Conservation (phyloP, 2,329 filamentous ascomycete species). For the Aspergillus phoenicis region DNA sequence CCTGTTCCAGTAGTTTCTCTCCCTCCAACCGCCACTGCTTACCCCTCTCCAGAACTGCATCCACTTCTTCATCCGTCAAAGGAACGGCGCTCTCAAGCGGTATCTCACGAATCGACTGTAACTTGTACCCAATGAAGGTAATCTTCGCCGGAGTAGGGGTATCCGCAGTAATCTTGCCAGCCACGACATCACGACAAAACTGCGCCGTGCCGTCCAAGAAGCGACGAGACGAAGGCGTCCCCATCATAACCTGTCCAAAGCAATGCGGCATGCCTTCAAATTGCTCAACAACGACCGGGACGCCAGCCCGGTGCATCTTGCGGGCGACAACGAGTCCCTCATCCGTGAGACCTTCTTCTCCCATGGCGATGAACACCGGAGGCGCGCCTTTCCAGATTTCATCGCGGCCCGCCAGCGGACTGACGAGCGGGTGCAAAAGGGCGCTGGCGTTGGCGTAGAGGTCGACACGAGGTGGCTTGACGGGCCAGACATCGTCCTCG, state of each 20-base stretch:
- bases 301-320: slow-evolving; percentile 42
- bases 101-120: slow-evolving; percentile 30
- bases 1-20: slow-evolving; percentile 36
- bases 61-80: slow-evolving; percentile 42
- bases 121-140: slow-evolving; percentile 35
- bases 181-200: slow-evolving; percentile 51
- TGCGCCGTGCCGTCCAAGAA: slow-evolving; percentile 60
- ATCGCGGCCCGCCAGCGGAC: slow-evolving; percentile 38
- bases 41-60: slow-evolving; percentile 30
- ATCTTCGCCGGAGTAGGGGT: slow-evolving; percentile 28
- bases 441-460: slow-evolving; percentile 44
- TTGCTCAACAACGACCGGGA: slow-evolving; percentile 41
- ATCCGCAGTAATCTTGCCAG: slow-evolving; percentile 26
- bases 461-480: slow-evolving; percentile 46
- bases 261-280: slow-evolving; percentile 53
- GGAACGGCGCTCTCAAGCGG: slow-evolving; percentile 37
- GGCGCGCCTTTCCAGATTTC: slow-evolving; percentile 46
- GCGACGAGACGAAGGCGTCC: slow-evolving; percentile 49
- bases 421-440: slow-evolving; percentile 45
- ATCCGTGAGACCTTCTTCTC: slow-evolving; percentile 47
- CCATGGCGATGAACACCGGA: slow-evolving; percentile 45
- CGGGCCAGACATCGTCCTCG: slow-evolving; percentile 44
- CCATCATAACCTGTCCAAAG: slow-evolving; percentile 60
- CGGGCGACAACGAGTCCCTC: slow-evolving; percentile 45
- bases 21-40: slow-evolving; percentile 37